Evolutionary conservation across 495 filamentous ascomycete species (phyloP).

Genomic region (Penicillium herquei): DNA sequence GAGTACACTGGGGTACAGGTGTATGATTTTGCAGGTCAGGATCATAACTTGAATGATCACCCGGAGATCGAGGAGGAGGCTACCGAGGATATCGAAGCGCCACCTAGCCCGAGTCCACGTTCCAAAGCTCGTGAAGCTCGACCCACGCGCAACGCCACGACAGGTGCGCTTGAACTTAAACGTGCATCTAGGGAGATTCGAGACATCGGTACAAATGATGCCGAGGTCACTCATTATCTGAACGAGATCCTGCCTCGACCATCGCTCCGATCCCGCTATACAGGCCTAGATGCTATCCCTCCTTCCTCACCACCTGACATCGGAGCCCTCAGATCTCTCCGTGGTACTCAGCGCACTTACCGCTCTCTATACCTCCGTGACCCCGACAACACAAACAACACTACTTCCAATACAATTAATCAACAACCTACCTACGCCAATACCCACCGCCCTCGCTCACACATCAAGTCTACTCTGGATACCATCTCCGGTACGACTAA

Average conservation of each 20-base stretch:
- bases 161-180: conserved; percentile 26
- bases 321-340: conserved; percentile 23
- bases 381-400: background rate
- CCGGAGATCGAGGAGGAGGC: conserved; percentile 27
- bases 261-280: conserved; percentile 9
- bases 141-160: conserved; percentile 20
- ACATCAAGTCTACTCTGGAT: conserved; percentile 31
- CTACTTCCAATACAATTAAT: background rate
- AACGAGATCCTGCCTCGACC: conserved; percentile 29
- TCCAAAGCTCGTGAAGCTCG: conserved; percentile 31
- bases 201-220: conserved; percentile 28
- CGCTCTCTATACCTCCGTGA: conserved; percentile 26
- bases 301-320: conserved; percentile 37
- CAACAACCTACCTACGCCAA: conserved; percentile 16
- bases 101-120: conserved; percentile 43
- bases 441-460: conserved; percentile 26
- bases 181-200: conserved; percentile 18
- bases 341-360: conserved; percentile 27
- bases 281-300: conserved; percentile 16
- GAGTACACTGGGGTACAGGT: conserved; percentile 33
- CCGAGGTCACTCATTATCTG: conserved; percentile 30
- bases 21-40: conserved; percentile 29
- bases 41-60: conserved; percentile 12
- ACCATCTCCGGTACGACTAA: conserved; percentile 15
- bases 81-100: conserved; percentile 37